Percentiles rank a stretch among this genome's conserved stretches.
phyloP scores from a whole-genome alignment of 305 asterid species.

The Withania somnifera region DNA sequence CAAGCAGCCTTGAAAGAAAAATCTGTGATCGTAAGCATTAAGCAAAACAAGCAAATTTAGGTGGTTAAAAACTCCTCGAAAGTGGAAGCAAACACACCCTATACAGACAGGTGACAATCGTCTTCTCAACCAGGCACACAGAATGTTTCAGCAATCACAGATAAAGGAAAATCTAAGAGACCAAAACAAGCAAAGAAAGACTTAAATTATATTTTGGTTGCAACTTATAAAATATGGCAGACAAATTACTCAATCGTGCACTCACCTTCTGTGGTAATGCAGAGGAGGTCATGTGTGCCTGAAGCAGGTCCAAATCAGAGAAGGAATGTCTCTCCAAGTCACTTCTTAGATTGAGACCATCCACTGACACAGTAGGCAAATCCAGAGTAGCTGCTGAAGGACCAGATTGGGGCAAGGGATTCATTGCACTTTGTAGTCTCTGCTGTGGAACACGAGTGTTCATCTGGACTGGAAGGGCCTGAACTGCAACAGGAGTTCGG shows the following conservation, averaged over 20 bases:
- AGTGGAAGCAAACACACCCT: background rate
- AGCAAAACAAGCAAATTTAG: background rate
- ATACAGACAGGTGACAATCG: background rate
- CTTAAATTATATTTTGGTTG: background rate
- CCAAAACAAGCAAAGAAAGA: background rate
- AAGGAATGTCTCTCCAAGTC: conserved; percentile 16
- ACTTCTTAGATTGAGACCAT: conserved; percentile 7
- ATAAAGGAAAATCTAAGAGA: background rate
- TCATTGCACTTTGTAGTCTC: conserved; percentile 23
- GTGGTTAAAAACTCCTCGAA: background rate
- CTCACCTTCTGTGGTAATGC: conserved; percentile 7
- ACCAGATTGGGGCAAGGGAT: conserved; percentile 1
- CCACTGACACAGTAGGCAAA: conserved; percentile 20
- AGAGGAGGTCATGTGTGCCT: conserved; percentile 16
- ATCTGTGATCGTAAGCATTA: background rate
- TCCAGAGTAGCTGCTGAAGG: conserved; percentile 27
- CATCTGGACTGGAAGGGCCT: conserved; percentile 58
- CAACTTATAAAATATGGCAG: background rate
- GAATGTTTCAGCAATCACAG: background rate
- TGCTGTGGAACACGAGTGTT: conserved; percentile 25
- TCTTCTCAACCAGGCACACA: background rate
- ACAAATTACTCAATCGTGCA: conserved; percentile 7
- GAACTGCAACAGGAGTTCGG: conserved; percentile 53
- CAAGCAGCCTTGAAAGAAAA: background rate
- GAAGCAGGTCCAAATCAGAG: conserved; percentile 18